phyloP scores from a whole-genome alignment of 495 filamentous ascomycete species.

The Penicillium longicatenatum region DNA sequence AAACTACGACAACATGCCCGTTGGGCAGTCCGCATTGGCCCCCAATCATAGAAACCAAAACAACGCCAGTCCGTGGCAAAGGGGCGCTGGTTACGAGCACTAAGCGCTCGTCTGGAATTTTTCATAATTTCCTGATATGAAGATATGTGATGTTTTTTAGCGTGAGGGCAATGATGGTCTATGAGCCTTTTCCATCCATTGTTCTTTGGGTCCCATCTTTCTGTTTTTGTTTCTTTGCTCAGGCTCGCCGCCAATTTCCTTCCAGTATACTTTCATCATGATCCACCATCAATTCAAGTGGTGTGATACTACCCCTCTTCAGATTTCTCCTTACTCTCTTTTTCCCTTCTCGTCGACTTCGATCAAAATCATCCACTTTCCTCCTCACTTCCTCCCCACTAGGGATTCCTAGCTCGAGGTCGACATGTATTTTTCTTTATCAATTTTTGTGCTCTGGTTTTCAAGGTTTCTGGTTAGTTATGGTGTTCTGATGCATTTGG shows the following conservation, averaged over 20 bases:
- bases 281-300: not conserved
- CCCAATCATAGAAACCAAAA: constrained; percentile 52
- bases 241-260: not conserved
- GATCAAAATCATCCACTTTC: constrained; percentile 11
- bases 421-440: constrained; percentile 28
- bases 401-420: not conserved
- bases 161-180: constrained; percentile 35
- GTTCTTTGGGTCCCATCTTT: constrained; percentile 22
- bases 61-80: constrained; percentile 65
- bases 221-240: not conserved
- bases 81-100: constrained; percentile 67
- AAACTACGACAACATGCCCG: constrained; percentile 35
- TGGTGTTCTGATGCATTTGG: constrained; percentile 41
- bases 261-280: not conserved
- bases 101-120: constrained; percentile 30
- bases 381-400: not conserved
- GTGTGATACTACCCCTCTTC: constrained; percentile 16
- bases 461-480: constrained; percentile 17
- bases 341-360: constrained; percentile 13
- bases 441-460: constrained; percentile 18
- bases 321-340: constrained; percentile 15
- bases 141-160: constrained; percentile 46
- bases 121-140: constrained; percentile 39
- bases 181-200: constrained; percentile 31
- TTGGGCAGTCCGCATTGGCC: constrained; percentile 29